A percentile compares a stretch with the other conserved stretches of the same genome.
Evolutionary conservation across 1,139 yeast species (phyloP).

Genomic region (Yamadazyma oceani): DNA sequence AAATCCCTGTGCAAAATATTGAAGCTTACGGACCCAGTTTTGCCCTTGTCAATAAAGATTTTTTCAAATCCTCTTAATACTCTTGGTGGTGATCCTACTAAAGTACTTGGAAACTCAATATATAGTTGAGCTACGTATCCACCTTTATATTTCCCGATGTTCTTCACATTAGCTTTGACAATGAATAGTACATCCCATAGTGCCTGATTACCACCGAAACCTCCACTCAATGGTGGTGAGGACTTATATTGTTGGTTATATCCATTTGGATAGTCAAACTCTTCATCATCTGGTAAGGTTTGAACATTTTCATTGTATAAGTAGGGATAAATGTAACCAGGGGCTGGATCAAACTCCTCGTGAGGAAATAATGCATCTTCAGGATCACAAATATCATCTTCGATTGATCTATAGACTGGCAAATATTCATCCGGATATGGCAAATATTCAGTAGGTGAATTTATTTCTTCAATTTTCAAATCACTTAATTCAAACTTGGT

Average conservation of each 20-base stretch:
- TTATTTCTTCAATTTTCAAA: conserved; percentile 40
- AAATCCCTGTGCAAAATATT: conserved; percentile 55
- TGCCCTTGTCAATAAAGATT: conserved; percentile 48
- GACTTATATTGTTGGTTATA: conserved; percentile 42
- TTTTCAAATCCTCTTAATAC: conserved; percentile 63
- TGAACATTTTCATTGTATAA: conserved; percentile 46
- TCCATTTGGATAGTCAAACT: conserved; percentile 53
- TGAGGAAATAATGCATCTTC: conserved; percentile 58
- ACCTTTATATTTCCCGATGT: conserved; percentile 52
- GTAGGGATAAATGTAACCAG: conserved; percentile 54
- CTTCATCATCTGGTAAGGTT: conserved; percentile 37
- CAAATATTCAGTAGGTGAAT: conserved; percentile 47
- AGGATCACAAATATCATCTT: conserved; percentile 54
- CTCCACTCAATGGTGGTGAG: conserved; percentile 51
- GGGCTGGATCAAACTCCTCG: conserved; percentile 51
- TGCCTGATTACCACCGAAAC: conserved; percentile 51
- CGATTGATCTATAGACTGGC: conserved; percentile 38
- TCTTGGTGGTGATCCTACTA: conserved; percentile 45
- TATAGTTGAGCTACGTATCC: conserved; percentile 58
- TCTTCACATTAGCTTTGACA: conserved; percentile 48
- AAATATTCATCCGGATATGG: conserved; percentile 52
- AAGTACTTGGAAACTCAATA: conserved; percentile 52
- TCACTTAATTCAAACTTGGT: conserved; percentile 46
- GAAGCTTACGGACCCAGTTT: conserved; percentile 39
- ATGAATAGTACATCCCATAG: conserved; percentile 48